Conservation (phyloP, 2,329 filamentous ascomycete genomes). For the Trichoderma koningii region DNA sequence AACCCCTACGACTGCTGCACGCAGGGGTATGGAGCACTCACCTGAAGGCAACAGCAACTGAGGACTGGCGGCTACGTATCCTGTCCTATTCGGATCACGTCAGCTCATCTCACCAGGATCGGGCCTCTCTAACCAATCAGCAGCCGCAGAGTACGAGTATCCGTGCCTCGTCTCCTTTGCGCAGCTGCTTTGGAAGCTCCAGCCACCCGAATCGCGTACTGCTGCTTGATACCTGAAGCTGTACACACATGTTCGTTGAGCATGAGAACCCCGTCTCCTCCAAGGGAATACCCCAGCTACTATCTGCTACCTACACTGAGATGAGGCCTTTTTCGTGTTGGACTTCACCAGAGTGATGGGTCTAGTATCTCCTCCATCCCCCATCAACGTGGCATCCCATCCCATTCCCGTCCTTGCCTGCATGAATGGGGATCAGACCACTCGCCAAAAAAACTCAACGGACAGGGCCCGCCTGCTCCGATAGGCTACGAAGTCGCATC, state of each 20-base stretch:
- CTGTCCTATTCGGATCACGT: conserved; percentile 8
- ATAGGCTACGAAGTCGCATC: conserved; percentile 1
- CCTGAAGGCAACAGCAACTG: too few relatives aligned
- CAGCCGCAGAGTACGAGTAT: background rate
- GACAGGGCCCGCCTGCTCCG: conserved; percentile 14
- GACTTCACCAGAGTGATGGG: background rate
- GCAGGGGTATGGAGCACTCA: too few relatives aligned
- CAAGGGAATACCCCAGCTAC: too few relatives aligned
- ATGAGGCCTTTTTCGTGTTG: background rate
- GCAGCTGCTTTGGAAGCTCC: background rate
- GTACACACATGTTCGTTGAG: background rate
- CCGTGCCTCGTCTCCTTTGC: background rate
- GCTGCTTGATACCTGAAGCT: background rate
- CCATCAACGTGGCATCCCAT: background rate
- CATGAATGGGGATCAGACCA: conserved; percentile 11
- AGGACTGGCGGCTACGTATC: background rate
- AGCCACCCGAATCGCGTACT: background rate
- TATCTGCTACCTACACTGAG: too few relatives aligned
- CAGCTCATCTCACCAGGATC: conserved; percentile 23
- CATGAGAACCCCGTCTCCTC: too few relatives aligned
- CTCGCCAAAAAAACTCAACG: conserved; percentile 5
- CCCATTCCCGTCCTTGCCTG: background rate
- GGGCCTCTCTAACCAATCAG: conserved; percentile 6
- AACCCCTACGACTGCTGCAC: too few relatives aligned
- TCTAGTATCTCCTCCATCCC: background rate